phyloP scores from a whole-genome alignment of 2,329 filamentous ascomycete genomes.

The Calonectria hongkongensis region DNA sequence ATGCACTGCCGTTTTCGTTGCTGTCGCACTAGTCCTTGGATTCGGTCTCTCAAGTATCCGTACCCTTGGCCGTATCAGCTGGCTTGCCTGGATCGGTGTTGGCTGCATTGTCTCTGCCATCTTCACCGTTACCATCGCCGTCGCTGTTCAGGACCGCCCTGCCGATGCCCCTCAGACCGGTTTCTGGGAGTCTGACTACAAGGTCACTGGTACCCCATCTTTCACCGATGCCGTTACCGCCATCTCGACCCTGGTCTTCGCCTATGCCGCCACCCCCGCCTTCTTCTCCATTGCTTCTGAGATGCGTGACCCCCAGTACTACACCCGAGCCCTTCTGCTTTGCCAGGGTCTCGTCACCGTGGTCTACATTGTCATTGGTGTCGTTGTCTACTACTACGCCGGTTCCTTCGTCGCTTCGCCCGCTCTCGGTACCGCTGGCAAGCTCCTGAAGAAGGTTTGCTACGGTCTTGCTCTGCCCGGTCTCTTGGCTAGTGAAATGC shows the following conservation, averaged over 20 bases:
- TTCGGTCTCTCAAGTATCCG: slow-evolving; percentile 13
- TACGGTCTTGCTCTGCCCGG: slow-evolving; percentile 16
- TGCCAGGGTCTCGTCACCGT: slow-evolving; percentile 23
- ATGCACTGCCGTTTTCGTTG: slow-evolving; percentile 16
- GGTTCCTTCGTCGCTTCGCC: slow-evolving; percentile 15
- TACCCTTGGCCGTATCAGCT: slow-evolving; percentile 1
- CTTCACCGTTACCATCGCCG: slow-evolving; percentile 26
- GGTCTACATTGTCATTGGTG: slow-evolving; percentile 18
- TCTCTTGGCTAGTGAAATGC: slow-evolving; percentile 18
- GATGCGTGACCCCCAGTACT: slow-evolving; percentile 21
- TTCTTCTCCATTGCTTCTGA: slow-evolving; percentile 24
- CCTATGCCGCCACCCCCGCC: slow-evolving; percentile 18
- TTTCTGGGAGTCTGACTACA: slow-evolving; percentile 9
- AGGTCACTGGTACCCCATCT: neutral
- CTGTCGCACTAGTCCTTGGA: neutral
- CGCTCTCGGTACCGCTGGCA: slow-evolving; percentile 14
- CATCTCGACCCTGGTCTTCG: slow-evolving; percentile 24
- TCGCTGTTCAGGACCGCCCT: slow-evolving; percentile 30
- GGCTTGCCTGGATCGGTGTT: slow-evolving; percentile 17
- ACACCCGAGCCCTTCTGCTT: slow-evolving; percentile 14
- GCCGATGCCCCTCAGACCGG: slow-evolving; percentile 11
- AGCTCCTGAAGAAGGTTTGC: slow-evolving; percentile 24
- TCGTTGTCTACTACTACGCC: slow-evolving; percentile 20
- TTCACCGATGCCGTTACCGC: slow-evolving; percentile 16
- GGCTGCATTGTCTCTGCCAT: slow-evolving; percentile 20